Evolutionary conservation across 148 eudicot species (phyloP).

Genomic region (Limonium bicolor): DNA sequence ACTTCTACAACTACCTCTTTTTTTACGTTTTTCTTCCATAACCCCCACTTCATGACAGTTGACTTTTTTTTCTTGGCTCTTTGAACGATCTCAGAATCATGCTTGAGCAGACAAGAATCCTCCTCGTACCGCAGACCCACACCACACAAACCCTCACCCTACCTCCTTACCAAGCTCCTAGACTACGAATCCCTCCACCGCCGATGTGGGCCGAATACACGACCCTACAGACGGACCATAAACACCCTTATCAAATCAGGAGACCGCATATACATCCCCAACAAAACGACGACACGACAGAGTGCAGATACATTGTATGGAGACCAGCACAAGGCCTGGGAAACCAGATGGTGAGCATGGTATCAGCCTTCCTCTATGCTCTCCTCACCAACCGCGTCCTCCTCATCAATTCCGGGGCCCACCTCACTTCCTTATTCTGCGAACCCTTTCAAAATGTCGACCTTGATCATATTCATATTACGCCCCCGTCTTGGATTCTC

Average conservation of each 20-base stretch:
- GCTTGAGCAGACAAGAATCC: slow-evolving; percentile 38
- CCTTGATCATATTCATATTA: too few relatives aligned
- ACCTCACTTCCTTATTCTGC: slow-evolving; percentile 45
- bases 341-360: slow-evolving; percentile 51
- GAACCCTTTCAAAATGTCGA: slow-evolving; percentile 70
- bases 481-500: slow-evolving; percentile 63
- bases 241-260: slow-evolving; percentile 17
- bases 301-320: slow-evolving; percentile 68
- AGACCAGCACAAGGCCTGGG: slow-evolving; percentile 61
- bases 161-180: slow-evolving; percentile 45
- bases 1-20: too few relatives aligned
- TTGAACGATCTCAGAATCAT: too few relatives aligned
- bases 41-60: too few relatives aligned
- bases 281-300: too few relatives aligned
- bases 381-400: slow-evolving; percentile 58
- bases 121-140: slow-evolving; percentile 16
- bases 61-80: too few relatives aligned
- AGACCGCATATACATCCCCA: background rate
- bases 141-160: slow-evolving; percentile 26
- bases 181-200: slow-evolving; percentile 47
- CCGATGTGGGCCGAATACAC: slow-evolving; percentile 51
- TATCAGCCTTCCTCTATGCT: slow-evolving; percentile 64
- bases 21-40: too few relatives aligned
- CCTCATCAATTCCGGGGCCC: slow-evolving; percentile 45
- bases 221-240: slow-evolving; percentile 23